Conservation (phyloP, 805 yeast species). For the Hanseniaspora thailandica region DNA sequence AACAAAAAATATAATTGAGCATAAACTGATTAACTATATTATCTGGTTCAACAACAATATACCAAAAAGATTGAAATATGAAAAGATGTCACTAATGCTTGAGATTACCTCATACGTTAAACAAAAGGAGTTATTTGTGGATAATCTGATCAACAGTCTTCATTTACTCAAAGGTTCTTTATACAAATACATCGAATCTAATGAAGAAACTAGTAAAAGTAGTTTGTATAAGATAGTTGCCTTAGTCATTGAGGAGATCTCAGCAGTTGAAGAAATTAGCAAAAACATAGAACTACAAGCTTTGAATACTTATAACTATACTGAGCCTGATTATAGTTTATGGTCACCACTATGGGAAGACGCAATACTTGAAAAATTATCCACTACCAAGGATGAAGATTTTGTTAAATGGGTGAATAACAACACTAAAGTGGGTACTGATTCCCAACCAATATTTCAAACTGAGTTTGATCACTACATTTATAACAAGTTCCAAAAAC, state of each 20-base stretch:
- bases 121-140: not conserved
- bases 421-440: not conserved
- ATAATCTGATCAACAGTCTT: not conserved
- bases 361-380: not conserved
- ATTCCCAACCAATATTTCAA: not conserved
- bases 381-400: not conserved
- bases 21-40: not conserved
- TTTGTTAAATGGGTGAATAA: slow-evolving; percentile 2
- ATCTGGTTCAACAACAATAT: not conserved
- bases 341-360: slow-evolving; percentile 9
- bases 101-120: not conserved
- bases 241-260: not conserved
- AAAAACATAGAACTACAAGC: not conserved
- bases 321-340: not conserved
- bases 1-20: not conserved
- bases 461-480: not conserved
- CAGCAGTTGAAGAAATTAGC: not conserved
- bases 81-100: not conserved
- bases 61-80: not conserved
- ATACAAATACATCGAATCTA: not conserved
- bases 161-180: not conserved
- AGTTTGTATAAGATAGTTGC: not conserved
- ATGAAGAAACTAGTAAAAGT: not conserved
- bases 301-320: not conserved
- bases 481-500: not conserved